A percentile compares a stretch with the other conserved stretches of the same genome.
Evolutionary conservation across 208 protist genomes (phyloP).

Genomic region (Leptomonas seymouri): DNA sequence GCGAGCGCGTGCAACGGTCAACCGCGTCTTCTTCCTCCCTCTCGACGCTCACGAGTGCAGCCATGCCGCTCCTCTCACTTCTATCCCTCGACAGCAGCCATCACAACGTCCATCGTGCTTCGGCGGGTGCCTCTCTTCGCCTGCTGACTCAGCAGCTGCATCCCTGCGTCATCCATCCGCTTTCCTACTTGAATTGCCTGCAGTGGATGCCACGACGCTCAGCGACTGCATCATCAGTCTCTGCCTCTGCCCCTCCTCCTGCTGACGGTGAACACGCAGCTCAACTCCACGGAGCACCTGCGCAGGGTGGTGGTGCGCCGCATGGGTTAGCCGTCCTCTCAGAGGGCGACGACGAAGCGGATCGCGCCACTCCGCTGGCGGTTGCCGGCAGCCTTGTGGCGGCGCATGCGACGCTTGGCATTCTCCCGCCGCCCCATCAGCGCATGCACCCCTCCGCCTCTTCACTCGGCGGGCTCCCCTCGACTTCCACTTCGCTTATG

Average conservation of each 20-base stretch:
- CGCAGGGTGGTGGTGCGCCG: background rate
- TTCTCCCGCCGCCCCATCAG: constrained; percentile 24
- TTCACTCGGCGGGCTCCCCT: too few relatives aligned
- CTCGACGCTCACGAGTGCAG: background rate
- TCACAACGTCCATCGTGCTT: too few relatives aligned
- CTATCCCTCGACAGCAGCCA: constrained; percentile 5
- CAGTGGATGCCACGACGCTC: constrained; percentile 41
- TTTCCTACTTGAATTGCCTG: constrained; percentile 77
- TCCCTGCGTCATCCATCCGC: constrained; percentile 34
- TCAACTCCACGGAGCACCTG: too few relatives aligned
- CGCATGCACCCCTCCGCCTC: background rate
- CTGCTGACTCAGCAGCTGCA: constrained; percentile 35
- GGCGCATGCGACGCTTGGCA: constrained; percentile 8
- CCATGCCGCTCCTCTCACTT: constrained; percentile 21
- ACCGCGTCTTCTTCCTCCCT: background rate
- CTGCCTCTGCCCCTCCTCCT: background rate
- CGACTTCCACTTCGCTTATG: too few relatives aligned
- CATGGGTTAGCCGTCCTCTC: background rate
- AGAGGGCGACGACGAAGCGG: background rate
- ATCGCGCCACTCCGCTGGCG: constrained; percentile 46
- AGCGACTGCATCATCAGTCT: background rate
- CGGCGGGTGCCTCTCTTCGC: background rate
- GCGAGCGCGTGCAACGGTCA: background rate
- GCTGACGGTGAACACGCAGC: background rate
- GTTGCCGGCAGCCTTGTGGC: constrained; percentile 60